Evolutionary conservation across 2,329 filamentous ascomycete genomes (phyloP).

Genomic region (Dendryphion nanum): DNA sequence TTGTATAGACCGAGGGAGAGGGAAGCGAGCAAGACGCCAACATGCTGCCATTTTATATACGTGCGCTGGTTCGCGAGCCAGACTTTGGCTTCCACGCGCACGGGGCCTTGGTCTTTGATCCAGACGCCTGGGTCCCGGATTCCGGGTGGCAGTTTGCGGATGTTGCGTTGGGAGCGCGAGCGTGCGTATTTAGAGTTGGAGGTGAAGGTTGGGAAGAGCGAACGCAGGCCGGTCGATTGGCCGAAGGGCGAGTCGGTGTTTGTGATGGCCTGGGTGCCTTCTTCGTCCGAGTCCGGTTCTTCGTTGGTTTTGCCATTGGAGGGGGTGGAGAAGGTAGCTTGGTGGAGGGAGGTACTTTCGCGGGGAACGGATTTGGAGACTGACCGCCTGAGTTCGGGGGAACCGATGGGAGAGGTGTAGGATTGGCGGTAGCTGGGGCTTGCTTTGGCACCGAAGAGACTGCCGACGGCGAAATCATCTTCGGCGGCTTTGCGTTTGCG

Average conservation of each 20-base stretch:
- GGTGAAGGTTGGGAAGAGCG: conserved; percentile 79
- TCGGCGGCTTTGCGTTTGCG: conserved; percentile 76
- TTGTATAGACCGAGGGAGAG: conserved; percentile 85
- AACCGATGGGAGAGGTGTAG: conserved; percentile 66
- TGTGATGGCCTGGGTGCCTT: conserved; percentile 26
- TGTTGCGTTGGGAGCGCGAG: conserved; percentile 46
- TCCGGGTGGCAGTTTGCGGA: conserved; percentile 71
- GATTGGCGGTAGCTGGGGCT: conserved; percentile 55
- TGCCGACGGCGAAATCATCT: conserved; percentile 86
- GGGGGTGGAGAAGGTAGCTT: conserved; percentile 13
- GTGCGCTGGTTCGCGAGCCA: conserved; percentile 99
- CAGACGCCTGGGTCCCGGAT: conserved; percentile 81
- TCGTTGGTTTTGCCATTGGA: conserved; percentile 40
- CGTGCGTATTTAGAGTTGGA: conserved; percentile 63
- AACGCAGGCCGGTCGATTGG: conserved; percentile 61
- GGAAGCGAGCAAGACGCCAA: conserved; percentile 80
- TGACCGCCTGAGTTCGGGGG: conserved; percentile 54
- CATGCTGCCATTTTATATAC: conserved; percentile 98
- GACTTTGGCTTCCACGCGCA: conserved; percentile 95
- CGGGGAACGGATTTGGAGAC: conserved; percentile 20
- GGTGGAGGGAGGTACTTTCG: conserved; percentile 13
- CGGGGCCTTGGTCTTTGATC: conserved; percentile 91
- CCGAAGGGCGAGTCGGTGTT: conserved; percentile 29
- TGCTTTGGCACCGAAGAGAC: conserved; percentile 63
- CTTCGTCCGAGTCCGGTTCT: conserved; percentile 49